Evolutionary conservation across 2,329 filamentous ascomycete species (phyloP).

Genomic region (Aspergillus pseudonomiae): DNA sequence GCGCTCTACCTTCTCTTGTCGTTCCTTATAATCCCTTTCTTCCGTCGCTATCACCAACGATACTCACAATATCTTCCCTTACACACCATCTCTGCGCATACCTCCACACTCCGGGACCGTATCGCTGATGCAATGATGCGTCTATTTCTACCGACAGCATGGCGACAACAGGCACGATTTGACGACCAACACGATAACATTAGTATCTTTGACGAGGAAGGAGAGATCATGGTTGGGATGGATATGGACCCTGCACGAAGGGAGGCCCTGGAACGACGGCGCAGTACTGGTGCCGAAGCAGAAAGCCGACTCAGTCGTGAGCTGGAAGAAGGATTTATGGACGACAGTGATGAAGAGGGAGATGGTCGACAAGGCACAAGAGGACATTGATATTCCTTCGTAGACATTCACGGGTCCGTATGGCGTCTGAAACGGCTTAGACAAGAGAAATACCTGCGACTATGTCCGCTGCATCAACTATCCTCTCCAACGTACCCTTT

Average conservation of each 20-base stretch:
- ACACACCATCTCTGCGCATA: conserved; percentile 54
- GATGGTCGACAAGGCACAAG: conserved; percentile 33
- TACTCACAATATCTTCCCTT: conserved; percentile 76
- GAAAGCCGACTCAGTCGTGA: conserved; percentile 72
- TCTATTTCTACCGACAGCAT: conserved; percentile 48
- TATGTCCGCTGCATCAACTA: not conserved
- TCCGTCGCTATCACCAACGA: conserved; percentile 69
- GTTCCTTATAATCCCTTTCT: conserved; percentile 68
- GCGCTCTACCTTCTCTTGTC: conserved; percentile 68
- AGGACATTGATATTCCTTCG: conserved; percentile 17
- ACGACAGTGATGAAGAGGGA: conserved; percentile 68
- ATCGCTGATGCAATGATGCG: conserved; percentile 46
- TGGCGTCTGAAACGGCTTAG: conserved; percentile 11
- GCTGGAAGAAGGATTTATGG: conserved; percentile 74
- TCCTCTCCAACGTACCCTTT: not conserved
- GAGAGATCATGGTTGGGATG: conserved; percentile 53
- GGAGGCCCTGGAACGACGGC: conserved; percentile 48
- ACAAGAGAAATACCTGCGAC: conserved; percentile 1
- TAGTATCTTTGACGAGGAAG: conserved; percentile 70
- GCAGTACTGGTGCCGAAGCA: conserved; percentile 43
- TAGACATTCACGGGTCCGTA: not conserved
- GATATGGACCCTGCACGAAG: conserved; percentile 55
- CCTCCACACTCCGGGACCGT: conserved; percentile 58
- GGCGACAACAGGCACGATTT: conserved; percentile 48
- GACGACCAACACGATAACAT: conserved; percentile 56